These are phyloP conservation scores for Adansonia grandidieri DNA, from an alignment of 441 rosid genomes.

Conservation along the genomic window DNA sequence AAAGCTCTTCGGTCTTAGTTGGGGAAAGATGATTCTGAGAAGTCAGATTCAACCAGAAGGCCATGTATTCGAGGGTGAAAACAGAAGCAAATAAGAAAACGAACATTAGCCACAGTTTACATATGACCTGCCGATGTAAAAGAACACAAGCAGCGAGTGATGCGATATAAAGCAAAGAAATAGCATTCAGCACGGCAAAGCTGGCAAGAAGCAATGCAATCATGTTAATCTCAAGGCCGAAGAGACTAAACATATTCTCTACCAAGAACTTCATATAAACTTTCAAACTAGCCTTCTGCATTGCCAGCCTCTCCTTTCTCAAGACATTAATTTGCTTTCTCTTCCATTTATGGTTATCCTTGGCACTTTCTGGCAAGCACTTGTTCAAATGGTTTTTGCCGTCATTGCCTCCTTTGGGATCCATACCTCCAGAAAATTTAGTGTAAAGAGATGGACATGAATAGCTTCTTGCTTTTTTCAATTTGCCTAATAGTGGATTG, in stretches of 20 bases:
- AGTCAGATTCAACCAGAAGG: conserved; percentile 38
- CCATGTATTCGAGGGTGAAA: conserved; percentile 41
- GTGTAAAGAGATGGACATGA: conserved; percentile 42
- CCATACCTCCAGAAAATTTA: conserved; percentile 25
- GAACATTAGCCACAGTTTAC: conserved; percentile 42
- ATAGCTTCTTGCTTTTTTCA: conserved; percentile 21
- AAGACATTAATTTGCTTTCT: conserved; percentile 39
- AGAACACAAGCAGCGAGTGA: conserved; percentile 45
- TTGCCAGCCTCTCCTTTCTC: conserved; percentile 45
- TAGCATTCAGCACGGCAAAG: conserved; percentile 44
- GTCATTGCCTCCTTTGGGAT: conserved; percentile 20
- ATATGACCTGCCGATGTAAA: conserved; percentile 31
- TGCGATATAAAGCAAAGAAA: conserved; percentile 45
- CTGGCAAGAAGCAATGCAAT: conserved; percentile 46
- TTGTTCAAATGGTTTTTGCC: conserved; percentile 33
- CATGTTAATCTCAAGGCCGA: conserved; percentile 50
- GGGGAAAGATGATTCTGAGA: conserved; percentile 23
- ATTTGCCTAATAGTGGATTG: conserved; percentile 17
- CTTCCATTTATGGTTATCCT: conserved; percentile 46
- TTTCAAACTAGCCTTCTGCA: conserved; percentile 42
- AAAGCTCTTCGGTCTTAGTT: conserved; percentile 30
- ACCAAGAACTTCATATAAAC: conserved; percentile 44
- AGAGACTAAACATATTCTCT: conserved; percentile 46
- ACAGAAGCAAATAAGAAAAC: conserved; percentile 43
- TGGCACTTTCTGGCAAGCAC: conserved; percentile 30